Evolutionary conservation across 306 rosid species (phyloP).

Genomic region (Inga laurina): DNA sequence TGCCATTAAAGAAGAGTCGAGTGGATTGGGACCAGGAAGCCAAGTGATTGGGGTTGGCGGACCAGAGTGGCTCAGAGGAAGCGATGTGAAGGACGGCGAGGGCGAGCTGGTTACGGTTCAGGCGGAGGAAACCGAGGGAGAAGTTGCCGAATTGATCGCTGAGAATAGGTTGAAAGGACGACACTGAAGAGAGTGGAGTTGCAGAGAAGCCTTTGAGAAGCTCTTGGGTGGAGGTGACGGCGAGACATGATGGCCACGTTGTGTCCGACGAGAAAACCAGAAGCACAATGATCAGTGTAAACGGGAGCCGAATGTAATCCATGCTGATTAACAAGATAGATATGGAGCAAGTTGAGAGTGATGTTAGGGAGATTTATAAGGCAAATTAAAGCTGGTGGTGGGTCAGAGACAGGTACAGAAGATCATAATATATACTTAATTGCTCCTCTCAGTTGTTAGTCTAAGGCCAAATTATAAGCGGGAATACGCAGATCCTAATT

Average conservation of each 20-base stretch:
- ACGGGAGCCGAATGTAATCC: conserved; percentile 34
- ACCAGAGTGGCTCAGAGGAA: conserved; percentile 70
- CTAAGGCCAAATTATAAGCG: background rate
- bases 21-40: conserved; percentile 64
- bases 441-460: background rate
- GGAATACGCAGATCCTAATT: background rate
- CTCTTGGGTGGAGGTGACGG: conserved; percentile 29
- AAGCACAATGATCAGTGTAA: background rate
- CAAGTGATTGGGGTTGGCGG: conserved; percentile 46
- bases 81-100: conserved; percentile 69
- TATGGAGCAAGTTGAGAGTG: conserved; percentile 14
- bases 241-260: conserved; percentile 1
- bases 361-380: conserved; percentile 13
- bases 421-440: background rate
- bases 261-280: conserved; percentile 16
- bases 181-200: conserved; percentile 42
- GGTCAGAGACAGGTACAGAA: background rate
- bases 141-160: conserved; percentile 58
- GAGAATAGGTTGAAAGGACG: conserved; percentile 68
- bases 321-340: conserved; percentile 31
- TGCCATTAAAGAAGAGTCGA: conserved; percentile 70
- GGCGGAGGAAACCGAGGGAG: conserved; percentile 82
- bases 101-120: conserved; percentile 47
- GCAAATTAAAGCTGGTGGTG: background rate
- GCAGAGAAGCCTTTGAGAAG: conserved; percentile 61